phyloP scores from a whole-genome alignment of 1,284 basidiomycete species.

The Fomitiporia mediterranea region DNA sequence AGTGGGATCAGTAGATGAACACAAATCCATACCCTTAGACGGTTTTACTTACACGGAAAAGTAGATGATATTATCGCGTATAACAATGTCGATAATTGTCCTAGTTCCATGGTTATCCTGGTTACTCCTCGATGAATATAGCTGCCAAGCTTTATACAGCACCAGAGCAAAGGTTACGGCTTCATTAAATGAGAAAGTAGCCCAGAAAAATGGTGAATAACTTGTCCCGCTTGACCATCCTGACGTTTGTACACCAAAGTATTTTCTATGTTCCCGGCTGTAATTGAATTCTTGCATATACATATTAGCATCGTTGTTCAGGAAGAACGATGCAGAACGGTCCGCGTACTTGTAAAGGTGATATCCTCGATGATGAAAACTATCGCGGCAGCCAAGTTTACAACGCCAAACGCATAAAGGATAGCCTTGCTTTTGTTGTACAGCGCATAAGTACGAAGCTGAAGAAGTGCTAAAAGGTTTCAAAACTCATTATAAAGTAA shows the following conservation, averaged over 20 bases:
- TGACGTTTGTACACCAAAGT: too few species aligned
- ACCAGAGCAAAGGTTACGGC: constrained; percentile 3
- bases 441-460: neutral
- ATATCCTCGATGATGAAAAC: neutral
- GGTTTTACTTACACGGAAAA: neutral
- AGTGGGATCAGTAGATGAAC: neutral
- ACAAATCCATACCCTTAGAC: too few species aligned
- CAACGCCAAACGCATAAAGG: neutral
- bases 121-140: neutral
- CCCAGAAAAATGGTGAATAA: constrained; percentile 1
- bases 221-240: too few species aligned
- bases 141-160: neutral
- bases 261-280: too few species aligned
- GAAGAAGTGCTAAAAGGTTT: neutral
- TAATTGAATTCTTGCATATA: too few species aligned
- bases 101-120: too few species aligned
- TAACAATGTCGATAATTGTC: neutral
- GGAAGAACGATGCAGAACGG: too few species aligned
- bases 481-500: neutral
- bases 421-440: neutral
- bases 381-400: neutral
- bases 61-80: constrained; percentile 4
- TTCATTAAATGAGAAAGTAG: neutral
- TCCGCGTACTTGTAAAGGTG: neutral
- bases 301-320: too few species aligned